Evolutionary conservation across 768 basidiomycete species (phyloP).

Genomic region (Pholiota microspora): DNA sequence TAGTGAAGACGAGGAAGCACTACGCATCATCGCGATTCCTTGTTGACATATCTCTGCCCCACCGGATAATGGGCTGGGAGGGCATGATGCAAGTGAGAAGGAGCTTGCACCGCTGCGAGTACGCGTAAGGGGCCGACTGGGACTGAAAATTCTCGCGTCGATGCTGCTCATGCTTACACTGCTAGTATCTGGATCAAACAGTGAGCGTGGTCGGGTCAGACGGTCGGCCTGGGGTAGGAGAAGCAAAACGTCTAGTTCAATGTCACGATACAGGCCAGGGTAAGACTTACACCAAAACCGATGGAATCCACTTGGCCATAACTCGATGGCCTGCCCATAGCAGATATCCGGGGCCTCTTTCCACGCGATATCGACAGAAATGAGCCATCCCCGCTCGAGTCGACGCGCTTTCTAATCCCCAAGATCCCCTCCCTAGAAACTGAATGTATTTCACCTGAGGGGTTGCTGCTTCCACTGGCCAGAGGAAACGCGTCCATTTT

Average conservation of each 20-base stretch:
- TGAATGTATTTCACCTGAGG: background rate
- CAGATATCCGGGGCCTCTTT: constrained; percentile 32
- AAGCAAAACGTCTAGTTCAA: background rate
- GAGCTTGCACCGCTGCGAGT: constrained; percentile 26
- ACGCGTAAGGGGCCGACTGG: constrained; percentile 12
- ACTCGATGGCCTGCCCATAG: constrained; percentile 21
- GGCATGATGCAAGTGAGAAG: constrained; percentile 18
- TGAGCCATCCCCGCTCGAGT: constrained; percentile 28
- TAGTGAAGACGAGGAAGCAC: constrained; percentile 21
- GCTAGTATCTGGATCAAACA: constrained; percentile 5
- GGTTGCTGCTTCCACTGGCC: background rate
- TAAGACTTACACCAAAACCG: constrained; percentile 18
- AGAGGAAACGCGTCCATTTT: background rate
- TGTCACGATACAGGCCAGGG: constrained; percentile 6
- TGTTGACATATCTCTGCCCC: constrained; percentile 1
- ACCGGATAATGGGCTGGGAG: constrained; percentile 9
- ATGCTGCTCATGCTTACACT: constrained; percentile 11
- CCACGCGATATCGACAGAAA: constrained; percentile 19
- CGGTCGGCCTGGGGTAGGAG: constrained; percentile 8
- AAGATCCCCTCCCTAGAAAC: background rate
- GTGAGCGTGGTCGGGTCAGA: background rate
- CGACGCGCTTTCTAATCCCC: constrained; percentile 30
- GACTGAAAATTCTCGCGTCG: constrained; percentile 16
- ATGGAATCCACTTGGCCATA: constrained; percentile 19
- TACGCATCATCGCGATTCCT: constrained; percentile 22